phyloP scores from a whole-genome alignment of 371 early-diverging fungal species.

The Syncephalis plumigaleata region DNA sequence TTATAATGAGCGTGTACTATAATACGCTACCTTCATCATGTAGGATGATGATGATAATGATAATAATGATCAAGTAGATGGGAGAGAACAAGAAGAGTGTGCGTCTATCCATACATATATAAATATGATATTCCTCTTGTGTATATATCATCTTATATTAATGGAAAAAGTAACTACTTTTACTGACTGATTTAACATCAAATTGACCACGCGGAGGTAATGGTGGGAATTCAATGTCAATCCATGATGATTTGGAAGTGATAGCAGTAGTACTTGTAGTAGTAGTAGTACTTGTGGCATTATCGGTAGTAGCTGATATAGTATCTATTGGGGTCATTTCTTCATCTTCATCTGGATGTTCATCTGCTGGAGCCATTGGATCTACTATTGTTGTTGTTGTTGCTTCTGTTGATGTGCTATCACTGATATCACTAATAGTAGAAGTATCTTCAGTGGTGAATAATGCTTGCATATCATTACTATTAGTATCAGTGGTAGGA shows the following conservation, averaged over 20 bases:
- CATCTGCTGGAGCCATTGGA: neutral
- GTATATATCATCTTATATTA: constrained; percentile 13
- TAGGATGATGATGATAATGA: too few species aligned
- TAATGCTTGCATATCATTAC: too few species aligned
- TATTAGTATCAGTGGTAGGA: too few species aligned
- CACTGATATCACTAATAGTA: too few species aligned
- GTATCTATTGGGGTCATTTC: neutral
- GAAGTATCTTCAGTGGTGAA: too few species aligned
- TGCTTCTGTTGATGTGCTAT: too few species aligned
- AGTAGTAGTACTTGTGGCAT: constrained; percentile 12
- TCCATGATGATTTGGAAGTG: constrained; percentile 37
- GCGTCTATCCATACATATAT: too few species aligned
- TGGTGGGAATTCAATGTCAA: constrained; percentile 46
- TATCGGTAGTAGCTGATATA: constrained; percentile 7
- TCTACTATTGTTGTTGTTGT: neutral
- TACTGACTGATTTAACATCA: constrained; percentile 57
- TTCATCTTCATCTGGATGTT: neutral
- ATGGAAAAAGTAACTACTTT: constrained; percentile 84
- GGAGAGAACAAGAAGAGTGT: too few species aligned
- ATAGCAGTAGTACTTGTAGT: neutral
- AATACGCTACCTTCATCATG: too few species aligned
- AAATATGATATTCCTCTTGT: too few species aligned
- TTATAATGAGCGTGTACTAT: too few species aligned
- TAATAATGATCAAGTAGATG: too few species aligned
- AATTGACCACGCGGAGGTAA: constrained; percentile 73